Evolutionary conservation across 306 rosid species (phyloP).

Genomic region (Urtica urens): DNA sequence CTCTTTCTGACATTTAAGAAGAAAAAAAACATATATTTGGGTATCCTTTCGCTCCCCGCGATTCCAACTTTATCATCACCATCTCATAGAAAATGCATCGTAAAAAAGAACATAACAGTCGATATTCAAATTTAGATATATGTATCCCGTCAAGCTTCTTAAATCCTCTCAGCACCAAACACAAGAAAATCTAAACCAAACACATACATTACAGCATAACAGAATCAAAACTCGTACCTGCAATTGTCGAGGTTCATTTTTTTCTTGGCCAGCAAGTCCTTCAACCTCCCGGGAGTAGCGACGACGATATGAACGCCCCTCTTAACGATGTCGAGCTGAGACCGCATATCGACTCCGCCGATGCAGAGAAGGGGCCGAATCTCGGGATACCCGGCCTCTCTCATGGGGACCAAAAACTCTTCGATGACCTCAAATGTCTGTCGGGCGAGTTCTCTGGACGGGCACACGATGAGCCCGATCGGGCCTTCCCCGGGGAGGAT

Average conservation of each 20-base stretch:
- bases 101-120: too few relatives aligned
- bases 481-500: conserved; percentile 89
- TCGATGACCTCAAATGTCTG: conserved; percentile 91
- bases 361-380: conserved; percentile 83
- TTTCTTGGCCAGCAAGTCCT: conserved; percentile 92
- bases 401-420: conserved; percentile 56
- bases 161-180: too few relatives aligned
- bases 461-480: conserved; percentile 68
- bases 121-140: too few relatives aligned
- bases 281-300: conserved; percentile 91
- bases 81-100: too few relatives aligned
- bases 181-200: too few relatives aligned
- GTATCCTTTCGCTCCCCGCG: too few relatives aligned
- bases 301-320: conserved; percentile 94
- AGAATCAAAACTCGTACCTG: conserved; percentile 23
- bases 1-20: too few relatives aligned
- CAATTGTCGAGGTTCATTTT: conserved; percentile 87
- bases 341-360: conserved; percentile 89
- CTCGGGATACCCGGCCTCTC: conserved; percentile 88
- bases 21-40: too few relatives aligned
- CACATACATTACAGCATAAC: not conserved
- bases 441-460: conserved; percentile 89
- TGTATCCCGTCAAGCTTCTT: too few relatives aligned
- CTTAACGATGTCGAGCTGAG: conserved; percentile 75
- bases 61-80: too few relatives aligned